A percentile compares a stretch with the other conserved stretches of the same genome.
These are phyloP conservation scores for Apophysomyces trapeziformis DNA, from an alignment of 371 early-diverging fungal genomes.

Conservation along the genomic window DNA sequence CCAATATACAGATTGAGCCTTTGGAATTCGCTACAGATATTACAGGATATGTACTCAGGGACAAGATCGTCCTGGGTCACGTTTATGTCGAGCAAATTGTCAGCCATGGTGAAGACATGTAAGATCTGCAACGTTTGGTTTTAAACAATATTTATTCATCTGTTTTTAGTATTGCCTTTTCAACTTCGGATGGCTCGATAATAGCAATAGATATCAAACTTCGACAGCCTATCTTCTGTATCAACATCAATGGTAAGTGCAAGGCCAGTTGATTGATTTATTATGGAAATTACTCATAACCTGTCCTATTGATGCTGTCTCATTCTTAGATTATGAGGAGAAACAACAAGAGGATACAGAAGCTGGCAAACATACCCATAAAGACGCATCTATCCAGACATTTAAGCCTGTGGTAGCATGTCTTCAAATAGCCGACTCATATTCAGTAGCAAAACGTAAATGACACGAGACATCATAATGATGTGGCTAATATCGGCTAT, in stretches of 20 bases:
- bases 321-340: not conserved
- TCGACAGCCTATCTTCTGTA: constrained; percentile 18
- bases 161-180: constrained; percentile 25
- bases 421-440: not conserved
- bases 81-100: constrained; percentile 19
- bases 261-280: too few species aligned
- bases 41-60: not conserved
- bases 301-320: not conserved
- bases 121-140: constrained; percentile 1
- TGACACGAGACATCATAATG: not conserved
- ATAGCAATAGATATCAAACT: constrained; percentile 24
- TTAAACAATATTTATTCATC: not conserved
- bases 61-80: not conserved
- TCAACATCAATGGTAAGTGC: constrained; percentile 28
- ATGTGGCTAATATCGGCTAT: not conserved
- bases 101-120: constrained; percentile 30
- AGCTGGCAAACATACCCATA: not conserved
- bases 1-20: not conserved
- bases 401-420: not conserved
- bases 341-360: not conserved
- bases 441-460: constrained; percentile 1
- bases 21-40: constrained; percentile 6
- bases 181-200: constrained; percentile 25
- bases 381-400: not conserved
- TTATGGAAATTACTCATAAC: not conserved